Percentiles rank a stretch among this genome's conserved stretches.
phyloP scores from a whole-genome alignment of 2,329 filamentous ascomycete genomes.

The Paecilomyces formosus region DNA sequence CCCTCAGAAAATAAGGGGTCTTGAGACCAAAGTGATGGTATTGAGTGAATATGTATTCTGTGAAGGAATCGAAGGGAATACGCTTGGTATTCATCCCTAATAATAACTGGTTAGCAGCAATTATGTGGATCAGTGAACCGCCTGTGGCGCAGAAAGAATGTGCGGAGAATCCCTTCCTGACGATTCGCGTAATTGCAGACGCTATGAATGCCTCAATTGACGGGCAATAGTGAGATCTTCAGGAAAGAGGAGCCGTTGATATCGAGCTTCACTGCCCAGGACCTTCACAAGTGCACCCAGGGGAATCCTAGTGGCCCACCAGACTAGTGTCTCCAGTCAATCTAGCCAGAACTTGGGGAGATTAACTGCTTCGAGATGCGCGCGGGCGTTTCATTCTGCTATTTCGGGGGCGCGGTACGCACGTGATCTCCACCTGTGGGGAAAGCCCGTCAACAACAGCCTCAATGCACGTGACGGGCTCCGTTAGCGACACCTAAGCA shows the following conservation, averaged over 20 bases:
- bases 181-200: not conserved
- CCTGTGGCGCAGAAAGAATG: not conserved
- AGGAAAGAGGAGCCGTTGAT: not conserved
- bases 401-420: not conserved
- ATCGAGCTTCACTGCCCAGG: not conserved
- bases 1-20: no score
- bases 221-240: not conserved
- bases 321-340: not conserved
- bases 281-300: not conserved
- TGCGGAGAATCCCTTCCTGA: not conserved
- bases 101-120: not conserved
- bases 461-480: constrained; percentile 24
- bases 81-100: not conserved
- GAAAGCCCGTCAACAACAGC: constrained; percentile 4
- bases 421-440: not conserved
- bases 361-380: not conserved
- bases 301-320: not conserved
- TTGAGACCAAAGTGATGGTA: no score
- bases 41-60: not conserved
- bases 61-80: not conserved
- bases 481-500: constrained; percentile 35
- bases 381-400: not conserved
- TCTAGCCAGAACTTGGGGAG: not conserved
- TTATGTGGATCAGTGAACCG: not conserved
- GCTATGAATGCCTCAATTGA: not conserved